Percentiles rank a stretch among this genome's conserved stretches.
These are phyloP conservation scores for Penicillium polonicum DNA, from an alignment of 2,329 filamentous ascomycete species.

Conservation along the genomic window DNA sequence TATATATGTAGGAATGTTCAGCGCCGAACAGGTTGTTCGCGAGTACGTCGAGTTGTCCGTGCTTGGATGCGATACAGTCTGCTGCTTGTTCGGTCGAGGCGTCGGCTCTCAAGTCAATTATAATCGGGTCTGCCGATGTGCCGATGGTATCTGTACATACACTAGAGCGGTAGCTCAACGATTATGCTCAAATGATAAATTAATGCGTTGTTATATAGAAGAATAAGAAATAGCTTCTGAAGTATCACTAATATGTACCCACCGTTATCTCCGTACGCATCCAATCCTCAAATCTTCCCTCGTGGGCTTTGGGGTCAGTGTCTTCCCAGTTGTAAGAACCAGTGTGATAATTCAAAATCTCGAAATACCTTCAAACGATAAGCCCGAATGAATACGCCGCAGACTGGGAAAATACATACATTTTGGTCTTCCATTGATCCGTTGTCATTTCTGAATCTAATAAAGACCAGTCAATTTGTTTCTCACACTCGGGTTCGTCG, in stretches of 20 bases:
- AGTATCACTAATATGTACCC: conserved; percentile 2
- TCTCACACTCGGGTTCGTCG: conserved; percentile 88
- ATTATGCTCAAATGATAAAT: background rate
- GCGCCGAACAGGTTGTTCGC: too few species aligned
- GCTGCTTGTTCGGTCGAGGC: background rate
- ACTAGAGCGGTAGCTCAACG: background rate
- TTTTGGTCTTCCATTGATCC: conserved; percentile 99
- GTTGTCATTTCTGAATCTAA: conserved; percentile 95
- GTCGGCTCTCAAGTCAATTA: background rate
- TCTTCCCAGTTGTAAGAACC: conserved; percentile 3
- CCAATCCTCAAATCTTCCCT: background rate
- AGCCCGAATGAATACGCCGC: conserved; percentile 35
- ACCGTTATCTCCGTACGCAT: conserved; percentile 1
- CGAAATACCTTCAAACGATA: conserved; percentile 23
- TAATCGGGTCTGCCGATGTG: background rate
- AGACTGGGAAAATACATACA: conserved; percentile 48
- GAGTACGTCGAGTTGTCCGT: background rate
- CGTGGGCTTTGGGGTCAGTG: background rate
- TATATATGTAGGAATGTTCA: too few species aligned
- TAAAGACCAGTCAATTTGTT: conserved; percentile 99
- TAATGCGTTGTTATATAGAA: background rate
- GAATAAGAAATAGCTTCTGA: background rate
- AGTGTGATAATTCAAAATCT: conserved; percentile 8
- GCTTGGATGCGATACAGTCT: background rate
- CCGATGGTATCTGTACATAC: background rate